Evolutionary conservation across 106 monocot species (phyloP).

Genomic region (Allium cepa): DNA sequence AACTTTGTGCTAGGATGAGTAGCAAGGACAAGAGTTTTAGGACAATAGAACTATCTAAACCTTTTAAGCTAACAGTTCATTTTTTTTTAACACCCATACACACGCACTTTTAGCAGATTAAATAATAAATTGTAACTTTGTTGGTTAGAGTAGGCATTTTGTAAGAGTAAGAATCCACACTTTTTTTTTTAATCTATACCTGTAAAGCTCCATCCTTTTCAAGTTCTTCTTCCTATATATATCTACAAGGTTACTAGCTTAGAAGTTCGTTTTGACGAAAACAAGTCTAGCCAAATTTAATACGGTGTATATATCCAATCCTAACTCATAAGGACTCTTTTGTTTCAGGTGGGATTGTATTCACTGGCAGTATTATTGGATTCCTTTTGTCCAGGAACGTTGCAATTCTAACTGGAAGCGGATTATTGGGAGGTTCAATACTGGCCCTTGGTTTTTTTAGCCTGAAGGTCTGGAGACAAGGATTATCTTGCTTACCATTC

Average conservation of each 20-base stretch:
- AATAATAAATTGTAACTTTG: too few species aligned
- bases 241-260: not conserved
- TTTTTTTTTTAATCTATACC: not conserved
- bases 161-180: not conserved
- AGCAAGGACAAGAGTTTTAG: too few species aligned
- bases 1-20: too few species aligned
- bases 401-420: slow-evolving; percentile 26
- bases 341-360: slow-evolving; percentile 46
- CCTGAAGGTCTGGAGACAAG: slow-evolving; percentile 57
- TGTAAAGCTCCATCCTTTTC: not conserved
- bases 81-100: too few species aligned
- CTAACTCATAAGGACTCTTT: not conserved
- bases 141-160: not conserved
- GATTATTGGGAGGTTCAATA: slow-evolving; percentile 41
- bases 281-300: not conserved
- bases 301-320: not conserved
- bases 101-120: too few species aligned
- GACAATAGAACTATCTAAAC: too few species aligned
- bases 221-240: not conserved
- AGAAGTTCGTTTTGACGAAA: not conserved
- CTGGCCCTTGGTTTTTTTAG: slow-evolving; percentile 38
- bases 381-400: slow-evolving; percentile 45
- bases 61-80: too few species aligned
- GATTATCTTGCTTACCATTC: slow-evolving; percentile 47
- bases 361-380: slow-evolving; percentile 42